Base-by-base conservation (phyloP, 352 stramenopile species). In the Globisporangium echinulatum region DNA sequence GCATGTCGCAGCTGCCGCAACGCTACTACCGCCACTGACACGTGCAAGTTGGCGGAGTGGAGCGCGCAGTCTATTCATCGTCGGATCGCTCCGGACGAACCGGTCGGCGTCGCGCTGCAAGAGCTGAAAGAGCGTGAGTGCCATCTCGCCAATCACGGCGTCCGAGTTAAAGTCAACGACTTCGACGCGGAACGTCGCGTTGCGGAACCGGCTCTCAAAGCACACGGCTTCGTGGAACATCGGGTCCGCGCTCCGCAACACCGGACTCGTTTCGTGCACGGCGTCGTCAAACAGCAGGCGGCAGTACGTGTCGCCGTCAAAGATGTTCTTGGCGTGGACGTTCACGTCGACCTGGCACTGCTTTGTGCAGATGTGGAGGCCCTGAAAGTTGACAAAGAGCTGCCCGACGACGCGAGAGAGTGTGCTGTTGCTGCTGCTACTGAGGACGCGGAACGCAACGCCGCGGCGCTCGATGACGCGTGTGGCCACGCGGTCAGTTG, bases 221-320 rank as follows among this genome's bases (percentile, higher is more conserved):
- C 85, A 95, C 51, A 92, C 67, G 7, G 73, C 73, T 48, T 95
- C 85, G 78, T 90, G 87, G 64, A 85, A 93, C 78, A 95, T 91
- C 9, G 85, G 85, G 50, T 95, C 83, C 0, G 85, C 85, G 54
- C 79, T 95, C 64, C 93, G 93, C 25, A 93, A 67, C 53, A 95
- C 85, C 8, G 85, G 83, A 48, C 79, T 93, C 0, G 85, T 93
- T 49, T 95, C 85, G 52, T 90, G 77, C 10, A 90, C 67, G 17
- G 80, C 68, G 3, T 71, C 73, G 49, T 88, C 83, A 49, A 93
- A 79, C 6, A 67, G 74, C 15, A 95, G 54, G 4, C 85, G 80
- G 33, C 85, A 93, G 63, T 95, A 95, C 19, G 81, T 92, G 43
- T 95, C 85, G 2, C 85, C 85, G 61, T 91, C 83, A 59, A 93